Percentiles rank a stretch among this genome's conserved stretches.
phyloP scores from a whole-genome alignment of 2,329 filamentous ascomycete genomes.

The Fusarium verrucosum region DNA sequence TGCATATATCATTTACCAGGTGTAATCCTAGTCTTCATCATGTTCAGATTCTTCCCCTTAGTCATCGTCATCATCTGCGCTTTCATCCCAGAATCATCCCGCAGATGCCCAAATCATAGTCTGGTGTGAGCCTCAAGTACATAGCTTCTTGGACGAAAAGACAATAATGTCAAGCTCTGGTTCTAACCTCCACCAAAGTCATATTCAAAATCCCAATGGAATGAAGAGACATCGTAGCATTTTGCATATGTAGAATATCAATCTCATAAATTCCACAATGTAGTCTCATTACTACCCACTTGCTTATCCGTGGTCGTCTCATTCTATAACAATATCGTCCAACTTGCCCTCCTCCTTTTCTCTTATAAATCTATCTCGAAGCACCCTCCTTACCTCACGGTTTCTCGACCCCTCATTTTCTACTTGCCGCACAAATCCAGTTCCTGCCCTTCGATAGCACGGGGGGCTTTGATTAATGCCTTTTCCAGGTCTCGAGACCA shows the following conservation, averaged over 20 bases:
- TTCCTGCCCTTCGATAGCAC: neutral
- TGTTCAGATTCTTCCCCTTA: too few relatives aligned
- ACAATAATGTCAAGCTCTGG: too few relatives aligned
- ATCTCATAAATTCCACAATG: too few relatives aligned
- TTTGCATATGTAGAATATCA: too few relatives aligned
- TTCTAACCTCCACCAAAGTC: too few relatives aligned
- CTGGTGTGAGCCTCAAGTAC: too few relatives aligned
- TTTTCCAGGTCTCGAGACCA: neutral
- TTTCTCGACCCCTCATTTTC: rapidly evolving
- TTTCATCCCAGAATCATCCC: neutral
- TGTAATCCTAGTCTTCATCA: too few relatives aligned
- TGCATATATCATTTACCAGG: too few relatives aligned
- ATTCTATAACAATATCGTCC: neutral
- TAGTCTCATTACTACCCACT: too few relatives aligned
- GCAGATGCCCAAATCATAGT: neutral
- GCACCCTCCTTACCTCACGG: neutral
- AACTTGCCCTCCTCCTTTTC: neutral
- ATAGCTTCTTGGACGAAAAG: too few relatives aligned
- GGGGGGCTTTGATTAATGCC: rapidly evolving
- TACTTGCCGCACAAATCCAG: neutral
- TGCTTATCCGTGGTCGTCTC: neutral
- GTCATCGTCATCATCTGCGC: neutral
- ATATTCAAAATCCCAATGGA: too few relatives aligned
- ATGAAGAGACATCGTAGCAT: too few relatives aligned
- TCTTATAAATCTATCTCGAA: neutral